These are phyloP conservation scores for Microthyrium microscopicum DNA, from an alignment of 2,329 filamentous ascomycete species.

Conservation along the genomic window DNA sequence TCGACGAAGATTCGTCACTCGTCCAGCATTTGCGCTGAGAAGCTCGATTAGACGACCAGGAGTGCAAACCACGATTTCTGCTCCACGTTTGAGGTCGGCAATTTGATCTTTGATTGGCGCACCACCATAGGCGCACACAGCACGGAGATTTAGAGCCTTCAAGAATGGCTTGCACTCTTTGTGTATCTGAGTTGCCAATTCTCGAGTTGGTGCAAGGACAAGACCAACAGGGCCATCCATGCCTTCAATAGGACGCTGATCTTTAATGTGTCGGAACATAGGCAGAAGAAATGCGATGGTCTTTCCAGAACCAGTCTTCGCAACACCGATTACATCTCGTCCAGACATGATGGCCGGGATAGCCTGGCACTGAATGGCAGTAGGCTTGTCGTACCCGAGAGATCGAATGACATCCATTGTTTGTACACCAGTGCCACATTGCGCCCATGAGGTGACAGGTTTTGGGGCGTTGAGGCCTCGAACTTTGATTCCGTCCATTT, in stretches of 20 bases:
- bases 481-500: conserved; percentile 92
- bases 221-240: conserved; percentile 77
- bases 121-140: conserved; percentile 87
- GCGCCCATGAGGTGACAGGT: conserved; percentile 91
- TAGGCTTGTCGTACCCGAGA: conserved; percentile 74
- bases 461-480: conserved; percentile 60
- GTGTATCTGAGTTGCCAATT: conserved; percentile 86
- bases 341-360: conserved; percentile 93
- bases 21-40: conserved; percentile 79
- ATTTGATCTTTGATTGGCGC: conserved; percentile 96
- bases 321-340: conserved; percentile 85
- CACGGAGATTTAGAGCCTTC: conserved; percentile 67
- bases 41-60: conserved; percentile 93
- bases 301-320: conserved; percentile 95
- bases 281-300: conserved; percentile 89
- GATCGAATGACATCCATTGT: conserved; percentile 71
- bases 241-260: conserved; percentile 66
- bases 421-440: conserved; percentile 77
- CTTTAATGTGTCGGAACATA: conserved; percentile 96
- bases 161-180: conserved; percentile 89
- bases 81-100: conserved; percentile 84
- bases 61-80: conserved; percentile 89
- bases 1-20: conserved; percentile 76
- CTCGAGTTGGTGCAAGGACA: conserved; percentile 86
- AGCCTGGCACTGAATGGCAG: conserved; percentile 88